Evolutionary conservation across 1,284 basidiomycete species (phyloP).

Genomic region (Nidula niveotomentosa): DNA sequence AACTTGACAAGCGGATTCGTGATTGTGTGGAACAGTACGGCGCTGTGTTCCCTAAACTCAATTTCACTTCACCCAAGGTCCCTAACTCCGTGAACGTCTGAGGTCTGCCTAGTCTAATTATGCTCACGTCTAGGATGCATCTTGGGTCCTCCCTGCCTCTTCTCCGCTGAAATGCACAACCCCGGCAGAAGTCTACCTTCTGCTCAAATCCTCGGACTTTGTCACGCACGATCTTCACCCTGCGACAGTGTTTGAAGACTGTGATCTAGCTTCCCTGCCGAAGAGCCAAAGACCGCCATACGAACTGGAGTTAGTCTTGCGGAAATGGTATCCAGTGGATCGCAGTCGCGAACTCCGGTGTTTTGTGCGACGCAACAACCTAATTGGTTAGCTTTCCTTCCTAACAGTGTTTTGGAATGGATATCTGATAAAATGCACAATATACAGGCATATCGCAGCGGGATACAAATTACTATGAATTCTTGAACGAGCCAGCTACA

Average conservation of each 20-base stretch:
- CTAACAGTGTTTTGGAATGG: not conserved
- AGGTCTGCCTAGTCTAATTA: slow-evolving; percentile 2
- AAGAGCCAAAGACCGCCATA: slow-evolving; percentile 30
- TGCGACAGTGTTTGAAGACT: slow-evolving; percentile 64
- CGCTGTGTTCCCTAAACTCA: slow-evolving; percentile 93
- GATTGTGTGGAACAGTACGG: slow-evolving; percentile 69
- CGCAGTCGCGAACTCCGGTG: slow-evolving; percentile 84
- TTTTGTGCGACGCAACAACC: slow-evolving; percentile 72
- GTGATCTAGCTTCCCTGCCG: slow-evolving; percentile 20
- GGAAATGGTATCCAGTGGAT: slow-evolving; percentile 90
- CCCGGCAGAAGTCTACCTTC: slow-evolving; percentile 89
- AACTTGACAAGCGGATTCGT: slow-evolving; percentile 76
- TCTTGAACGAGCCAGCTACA: slow-evolving; percentile 66
- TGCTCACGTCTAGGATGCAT: slow-evolving; percentile 69
- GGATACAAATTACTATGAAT: slow-evolving; percentile 91
- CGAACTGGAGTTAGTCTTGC: slow-evolving; percentile 83
- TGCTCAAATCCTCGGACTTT: slow-evolving; percentile 94
- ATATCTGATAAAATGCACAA: not conserved
- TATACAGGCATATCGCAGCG: slow-evolving; percentile 80
- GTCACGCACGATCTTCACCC: slow-evolving; percentile 76
- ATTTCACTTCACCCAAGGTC: slow-evolving; percentile 90
- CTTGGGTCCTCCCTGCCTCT: slow-evolving; percentile 89
- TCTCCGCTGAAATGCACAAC: slow-evolving; percentile 85
- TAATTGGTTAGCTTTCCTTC: slow-evolving; percentile 61
- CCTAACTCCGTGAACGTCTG: slow-evolving; percentile 10